Base-by-base conservation (phyloP, 1,284 basidiomycete genomes). In the Leccinum subrobustum region DNA sequence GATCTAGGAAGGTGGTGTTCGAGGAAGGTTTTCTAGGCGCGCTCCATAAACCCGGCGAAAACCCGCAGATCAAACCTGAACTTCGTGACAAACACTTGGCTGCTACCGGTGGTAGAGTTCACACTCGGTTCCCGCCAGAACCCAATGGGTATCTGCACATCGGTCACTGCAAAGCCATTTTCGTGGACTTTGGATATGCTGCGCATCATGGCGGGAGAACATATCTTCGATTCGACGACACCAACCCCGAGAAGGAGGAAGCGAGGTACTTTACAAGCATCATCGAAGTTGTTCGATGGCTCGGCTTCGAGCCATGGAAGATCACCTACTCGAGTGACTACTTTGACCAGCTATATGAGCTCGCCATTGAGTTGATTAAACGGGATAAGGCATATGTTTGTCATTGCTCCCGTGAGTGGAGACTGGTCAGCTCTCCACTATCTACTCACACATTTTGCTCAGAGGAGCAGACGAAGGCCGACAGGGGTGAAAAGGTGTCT, bases 301-400 rank as follows among this genome's bases (percentile, higher is more conserved):
- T 99, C 29, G 97, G 97, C 1, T 99, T 89, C 70, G 96, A 99
- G 75, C 97, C 97, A 5, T 98, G 93, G 92, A 95, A 95, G 77
- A 95, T 99, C 79, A 99, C 97, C 12, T 99, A 99, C 77, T 98
- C 96, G 56, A 96, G 94, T 71, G 97, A 99, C 78, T 95, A 99
- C 78, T 99, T 99, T 76, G 86, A 92, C 64, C 78, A 88, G 71
- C 79, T 99, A 20, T 93, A 96, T 72, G 89, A 91, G 23, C 82
- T 98, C 29, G 96, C 96, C 2, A 83, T 95, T n/a, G 90, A 96
- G 72, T 81, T 99, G 57, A 96, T 96, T 68, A 87, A 88, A 74
- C 82, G 92, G 39, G 95, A 93, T 64, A 93, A 94, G 76, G 97
- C 92, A 7, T 99, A 99, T 77, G 88, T 98, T 8, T 98, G 96